phyloP scores from a whole-genome alignment of 2,329 filamentous ascomycete genomes.

The Epichloe coenophiala region DNA sequence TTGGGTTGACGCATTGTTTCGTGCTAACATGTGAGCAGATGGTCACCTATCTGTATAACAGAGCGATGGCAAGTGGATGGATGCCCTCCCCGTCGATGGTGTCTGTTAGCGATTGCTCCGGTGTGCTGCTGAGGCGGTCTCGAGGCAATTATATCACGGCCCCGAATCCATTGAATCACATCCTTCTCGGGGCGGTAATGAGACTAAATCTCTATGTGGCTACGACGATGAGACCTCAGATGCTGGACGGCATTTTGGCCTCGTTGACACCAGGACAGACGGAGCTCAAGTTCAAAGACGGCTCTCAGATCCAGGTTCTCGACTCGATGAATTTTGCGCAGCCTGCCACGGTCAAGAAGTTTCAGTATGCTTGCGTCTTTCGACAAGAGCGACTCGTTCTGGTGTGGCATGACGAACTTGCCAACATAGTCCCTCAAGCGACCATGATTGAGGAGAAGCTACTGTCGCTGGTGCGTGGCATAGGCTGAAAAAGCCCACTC shows the following conservation, averaged over 20 bases:
- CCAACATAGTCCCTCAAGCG: conserved; percentile 25
- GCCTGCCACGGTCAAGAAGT: conserved; percentile 26
- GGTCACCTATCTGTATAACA: conserved; percentile 18
- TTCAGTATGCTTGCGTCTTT: conserved; percentile 29
- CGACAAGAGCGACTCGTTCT: conserved; percentile 27
- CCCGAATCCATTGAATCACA: conserved; percentile 23
- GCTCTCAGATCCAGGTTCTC: conserved; percentile 30
- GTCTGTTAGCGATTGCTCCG: conserved; percentile 13
- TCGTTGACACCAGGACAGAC: conserved; percentile 25
- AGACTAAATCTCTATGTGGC: conserved; percentile 32
- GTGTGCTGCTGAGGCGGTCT: conserved; percentile 25
- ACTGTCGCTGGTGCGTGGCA: conserved; percentile 11
- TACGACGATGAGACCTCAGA: conserved; percentile 34
- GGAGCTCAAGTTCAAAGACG: conserved; percentile 27
- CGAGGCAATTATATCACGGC: conserved; percentile 27
- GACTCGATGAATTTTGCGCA: conserved; percentile 26
- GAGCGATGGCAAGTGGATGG: conserved; percentile 17
- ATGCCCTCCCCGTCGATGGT: conserved; percentile 10
- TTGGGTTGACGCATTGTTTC: background rate
- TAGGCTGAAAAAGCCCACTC: background rate
- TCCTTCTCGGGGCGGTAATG: conserved; percentile 27
- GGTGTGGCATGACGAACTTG: conserved; percentile 29
- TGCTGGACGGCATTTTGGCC: conserved; percentile 30
- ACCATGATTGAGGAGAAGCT: conserved; percentile 20
- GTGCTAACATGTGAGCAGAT: conserved; percentile 11